Percentiles rank a stretch among this genome's conserved stretches.
Evolutionary conservation across 306 rosid species (phyloP).

Genomic region (Cicer judaicum): DNA sequence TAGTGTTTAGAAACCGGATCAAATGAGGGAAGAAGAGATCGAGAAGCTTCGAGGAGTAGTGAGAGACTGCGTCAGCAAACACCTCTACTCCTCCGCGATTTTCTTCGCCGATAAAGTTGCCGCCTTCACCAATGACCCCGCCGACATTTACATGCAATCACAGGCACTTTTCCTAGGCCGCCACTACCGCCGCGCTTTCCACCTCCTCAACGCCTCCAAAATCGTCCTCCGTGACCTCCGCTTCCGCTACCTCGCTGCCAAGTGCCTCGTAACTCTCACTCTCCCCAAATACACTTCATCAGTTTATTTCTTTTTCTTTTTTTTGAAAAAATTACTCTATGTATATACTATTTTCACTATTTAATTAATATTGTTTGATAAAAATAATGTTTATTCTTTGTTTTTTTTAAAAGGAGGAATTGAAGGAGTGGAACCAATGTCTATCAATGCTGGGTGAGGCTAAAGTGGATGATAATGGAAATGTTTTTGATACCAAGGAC

Average conservation of each 20-base stretch:
- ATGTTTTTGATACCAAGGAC: slow-evolving; percentile 67
- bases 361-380: background rate
- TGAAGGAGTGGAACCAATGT: slow-evolving; percentile 98
- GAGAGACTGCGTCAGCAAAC: slow-evolving; percentile 91
- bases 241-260: slow-evolving; percentile 94
- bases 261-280: slow-evolving; percentile 67
- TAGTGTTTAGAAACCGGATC: background rate
- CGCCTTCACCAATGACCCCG: slow-evolving; percentile 87
- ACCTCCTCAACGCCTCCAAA: slow-evolving; percentile 91
- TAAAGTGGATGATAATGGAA: slow-evolving; percentile 82
- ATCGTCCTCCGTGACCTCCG: slow-evolving; percentile 90
- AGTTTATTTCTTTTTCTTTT: background rate
- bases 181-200: slow-evolving; percentile 93
- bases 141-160: slow-evolving; percentile 95
- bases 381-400: background rate
- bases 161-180: slow-evolving; percentile 97
- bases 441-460: slow-evolving; percentile 81
- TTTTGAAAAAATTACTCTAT: background rate
- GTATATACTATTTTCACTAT: background rate
- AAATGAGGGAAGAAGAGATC: slow-evolving; percentile 83
- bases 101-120: slow-evolving; percentile 96
- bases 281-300: background rate
- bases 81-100: slow-evolving; percentile 89
- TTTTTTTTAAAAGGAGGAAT: slow-evolving; percentile 64
- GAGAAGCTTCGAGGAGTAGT: slow-evolving; percentile 96